Evolutionary conservation across 352 stramenopile genomes (phyloP).

Genomic region (Phytophthora sp.): DNA sequence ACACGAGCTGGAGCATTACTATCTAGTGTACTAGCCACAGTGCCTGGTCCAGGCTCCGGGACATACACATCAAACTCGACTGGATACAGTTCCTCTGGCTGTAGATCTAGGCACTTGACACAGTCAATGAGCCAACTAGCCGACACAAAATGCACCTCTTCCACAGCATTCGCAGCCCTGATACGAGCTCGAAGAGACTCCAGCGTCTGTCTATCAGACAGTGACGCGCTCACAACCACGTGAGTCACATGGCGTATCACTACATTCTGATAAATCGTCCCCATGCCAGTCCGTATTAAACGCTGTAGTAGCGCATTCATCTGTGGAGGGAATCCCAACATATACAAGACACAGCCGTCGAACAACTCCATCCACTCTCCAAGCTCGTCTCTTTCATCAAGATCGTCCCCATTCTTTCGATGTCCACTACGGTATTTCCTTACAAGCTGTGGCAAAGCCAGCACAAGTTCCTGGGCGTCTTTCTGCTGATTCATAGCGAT

Average conservation of each 20-base stretch:
- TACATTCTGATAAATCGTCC: conserved; percentile 71
- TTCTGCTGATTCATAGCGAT: conserved; percentile 50
- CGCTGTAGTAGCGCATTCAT: conserved; percentile 49
- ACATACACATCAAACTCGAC: conserved; percentile 56
- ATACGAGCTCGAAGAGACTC: conserved; percentile 42
- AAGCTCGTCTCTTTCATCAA: conserved; percentile 19
- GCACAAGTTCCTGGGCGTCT: conserved; percentile 43
- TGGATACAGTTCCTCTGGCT: conserved; percentile 72
- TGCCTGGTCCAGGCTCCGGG: neutral
- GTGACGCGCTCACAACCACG: conserved; percentile 64
- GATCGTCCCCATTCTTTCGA: neutral
- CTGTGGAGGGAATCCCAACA: conserved; percentile 59
- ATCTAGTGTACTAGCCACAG: neutral
- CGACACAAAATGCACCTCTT: conserved; percentile 59
- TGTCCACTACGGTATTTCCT: conserved; percentile 26
- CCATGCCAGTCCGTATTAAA: conserved; percentile 71
- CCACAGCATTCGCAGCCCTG: conserved; percentile 31
- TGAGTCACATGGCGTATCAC: conserved; percentile 67
- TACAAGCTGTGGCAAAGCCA: conserved; percentile 38
- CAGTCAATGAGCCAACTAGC: conserved; percentile 71
- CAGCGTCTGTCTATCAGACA: conserved; percentile 45
- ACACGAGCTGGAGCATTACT: neutral
- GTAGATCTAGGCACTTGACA: conserved; percentile 51
- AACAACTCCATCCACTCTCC: conserved; percentile 66
- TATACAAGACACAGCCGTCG: conserved; percentile 66